phyloP scores from a whole-genome alignment of 768 basidiomycete species.

The Exidia glandulosa region DNA sequence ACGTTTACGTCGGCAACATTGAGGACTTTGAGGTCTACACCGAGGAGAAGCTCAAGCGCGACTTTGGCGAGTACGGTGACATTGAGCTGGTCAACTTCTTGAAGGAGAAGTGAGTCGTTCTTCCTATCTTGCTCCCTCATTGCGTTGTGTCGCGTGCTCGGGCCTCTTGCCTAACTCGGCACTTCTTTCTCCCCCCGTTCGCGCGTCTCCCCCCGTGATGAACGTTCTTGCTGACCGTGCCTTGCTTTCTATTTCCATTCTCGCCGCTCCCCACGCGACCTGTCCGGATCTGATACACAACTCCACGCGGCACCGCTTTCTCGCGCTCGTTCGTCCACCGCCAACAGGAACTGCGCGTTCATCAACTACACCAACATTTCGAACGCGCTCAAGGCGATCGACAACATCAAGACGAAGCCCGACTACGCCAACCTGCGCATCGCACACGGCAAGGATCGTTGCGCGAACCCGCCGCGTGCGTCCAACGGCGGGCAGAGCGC shows the following conservation, averaged over 20 bases:
- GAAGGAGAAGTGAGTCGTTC: conserved; percentile 69
- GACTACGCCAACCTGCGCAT: conserved; percentile 86
- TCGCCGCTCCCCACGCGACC: neutral
- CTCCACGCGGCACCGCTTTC: no score
- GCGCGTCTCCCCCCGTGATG: conserved; percentile 3
- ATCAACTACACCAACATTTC: conserved; percentile 93
- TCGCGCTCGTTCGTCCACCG: neutral
- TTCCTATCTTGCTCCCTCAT: neutral
- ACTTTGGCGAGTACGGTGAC: conserved; percentile 94
- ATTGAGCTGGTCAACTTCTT: conserved; percentile 95
- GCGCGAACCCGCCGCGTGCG: conserved; percentile 75
- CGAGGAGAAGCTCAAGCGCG: conserved; percentile 80
- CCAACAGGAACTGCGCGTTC: conserved; percentile 79
- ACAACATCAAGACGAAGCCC: conserved; percentile 81
- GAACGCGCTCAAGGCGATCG: conserved; percentile 97
- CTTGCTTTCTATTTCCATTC: neutral
- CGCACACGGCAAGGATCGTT: conserved; percentile 91
- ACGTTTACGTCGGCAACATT: conserved; percentile 92
- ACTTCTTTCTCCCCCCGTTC: neutral
- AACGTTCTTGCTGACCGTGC: neutral
- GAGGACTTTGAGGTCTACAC: conserved; percentile 90
- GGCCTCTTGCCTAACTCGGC: neutral
- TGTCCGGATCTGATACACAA: no score
- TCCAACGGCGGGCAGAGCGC: neutral
- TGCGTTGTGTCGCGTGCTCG: conserved; percentile 1